phyloP scores from a whole-genome alignment of 2,329 filamentous ascomycete species.

The Clarireedia sp. region DNA sequence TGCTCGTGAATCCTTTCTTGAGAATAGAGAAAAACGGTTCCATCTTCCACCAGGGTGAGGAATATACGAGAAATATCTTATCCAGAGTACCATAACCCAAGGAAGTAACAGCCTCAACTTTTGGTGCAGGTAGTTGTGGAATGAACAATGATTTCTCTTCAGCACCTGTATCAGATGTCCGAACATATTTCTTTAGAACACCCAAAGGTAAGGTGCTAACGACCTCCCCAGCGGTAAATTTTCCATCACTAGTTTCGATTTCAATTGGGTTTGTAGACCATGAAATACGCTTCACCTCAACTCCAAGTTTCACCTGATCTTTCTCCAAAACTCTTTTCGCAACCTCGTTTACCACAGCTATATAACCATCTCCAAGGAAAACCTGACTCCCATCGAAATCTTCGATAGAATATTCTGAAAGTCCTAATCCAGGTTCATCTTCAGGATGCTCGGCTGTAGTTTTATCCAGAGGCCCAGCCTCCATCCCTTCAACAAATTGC shows the following conservation, averaged over 20 bases:
- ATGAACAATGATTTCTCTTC: not conserved
- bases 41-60: not conserved
- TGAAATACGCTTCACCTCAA: not conserved
- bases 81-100: not conserved
- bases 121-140: not conserved
- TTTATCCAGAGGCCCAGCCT: not conserved
- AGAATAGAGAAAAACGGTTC: not conserved
- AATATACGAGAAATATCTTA: slow-evolving; percentile 1
- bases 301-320: not conserved
- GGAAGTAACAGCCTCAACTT: not conserved
- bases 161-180: not conserved
- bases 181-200: not conserved
- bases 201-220: not conserved
- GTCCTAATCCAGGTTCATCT: not conserved
- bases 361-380: not conserved
- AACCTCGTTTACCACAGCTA: not conserved
- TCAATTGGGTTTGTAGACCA: not conserved
- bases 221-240: not conserved
- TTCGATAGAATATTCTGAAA: not conserved
- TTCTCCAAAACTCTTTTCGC: not conserved
- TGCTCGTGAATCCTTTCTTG: not conserved
- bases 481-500: not conserved
- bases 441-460: not conserved
- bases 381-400: not conserved
- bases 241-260: not conserved